phyloP scores from a whole-genome alignment of 2,329 filamentous ascomycete genomes.

The Alternaria sp. region DNA sequence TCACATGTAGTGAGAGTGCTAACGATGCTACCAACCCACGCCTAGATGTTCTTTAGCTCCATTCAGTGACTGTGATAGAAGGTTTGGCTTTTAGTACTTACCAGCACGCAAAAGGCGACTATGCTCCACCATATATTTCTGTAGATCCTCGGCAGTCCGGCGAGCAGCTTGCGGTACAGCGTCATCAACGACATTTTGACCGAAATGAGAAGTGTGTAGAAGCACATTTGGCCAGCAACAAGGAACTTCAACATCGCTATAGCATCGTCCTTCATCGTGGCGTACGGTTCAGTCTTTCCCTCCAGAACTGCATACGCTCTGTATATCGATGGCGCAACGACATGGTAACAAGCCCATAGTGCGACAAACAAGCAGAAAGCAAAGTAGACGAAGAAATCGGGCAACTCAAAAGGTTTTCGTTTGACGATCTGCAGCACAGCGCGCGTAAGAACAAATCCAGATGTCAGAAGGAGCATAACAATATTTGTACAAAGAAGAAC shows the following conservation, averaged over 20 bases:
- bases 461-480: constrained; percentile 27
- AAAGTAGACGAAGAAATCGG: constrained; percentile 35
- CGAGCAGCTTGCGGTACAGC: constrained; percentile 47
- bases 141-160: constrained; percentile 35
- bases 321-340: constrained; percentile 44
- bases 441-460: constrained; percentile 19
- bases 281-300: constrained; percentile 37
- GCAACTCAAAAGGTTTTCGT: constrained; percentile 21
- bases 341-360: constrained; percentile 44
- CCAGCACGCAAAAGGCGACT: constrained; percentile 34
- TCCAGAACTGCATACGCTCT: constrained; percentile 36
- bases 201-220: constrained; percentile 19
- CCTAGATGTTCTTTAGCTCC: constrained; percentile 26
- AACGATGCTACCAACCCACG: constrained; percentile 48
- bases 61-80: background rate
- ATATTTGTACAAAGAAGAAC: constrained; percentile 21
- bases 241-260: constrained; percentile 46
- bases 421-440: constrained; percentile 17
- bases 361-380: constrained; percentile 39
- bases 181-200: constrained; percentile 35
- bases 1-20: constrained; percentile 49
- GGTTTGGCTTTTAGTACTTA: background rate
- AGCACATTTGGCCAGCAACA: constrained; percentile 49
- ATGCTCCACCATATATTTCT: constrained; percentile 50
- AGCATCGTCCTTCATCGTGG: constrained; percentile 40